Conservation (phyloP, 2,329 filamentous ascomycete species). For the Karstenula rhodostoma region DNA sequence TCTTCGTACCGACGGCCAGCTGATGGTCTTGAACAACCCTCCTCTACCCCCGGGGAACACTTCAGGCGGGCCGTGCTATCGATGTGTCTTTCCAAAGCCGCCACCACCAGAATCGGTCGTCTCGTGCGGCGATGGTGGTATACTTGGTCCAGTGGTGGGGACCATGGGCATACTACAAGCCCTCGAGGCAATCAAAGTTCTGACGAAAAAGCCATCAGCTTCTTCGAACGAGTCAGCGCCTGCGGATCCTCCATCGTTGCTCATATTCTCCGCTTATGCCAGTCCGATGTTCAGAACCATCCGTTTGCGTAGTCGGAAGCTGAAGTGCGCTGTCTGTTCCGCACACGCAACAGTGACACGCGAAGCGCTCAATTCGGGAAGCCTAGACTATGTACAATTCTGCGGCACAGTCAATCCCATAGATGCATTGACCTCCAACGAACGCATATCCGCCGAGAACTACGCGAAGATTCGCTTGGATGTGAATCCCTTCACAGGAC, state of each 20-base stretch:
- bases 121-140: conserved; percentile 91
- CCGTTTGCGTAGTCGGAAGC: conserved; percentile 72
- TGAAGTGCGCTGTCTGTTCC: conserved; percentile 80
- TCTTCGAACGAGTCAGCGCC: conserved; percentile 10
- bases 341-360: conserved; percentile 68
- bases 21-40: conserved; percentile 87
- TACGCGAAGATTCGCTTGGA: conserved; percentile 58
- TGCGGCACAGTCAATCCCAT: conserved; percentile 72
- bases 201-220: conserved; percentile 57
- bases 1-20: conserved; percentile 85
- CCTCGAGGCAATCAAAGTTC: conserved; percentile 85
- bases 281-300: conserved; percentile 74
- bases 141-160: conserved; percentile 90
- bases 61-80: conserved; percentile 83
- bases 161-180: conserved; percentile 94
- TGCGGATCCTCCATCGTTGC: conserved; percentile 51
- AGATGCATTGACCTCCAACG: conserved; percentile 65
- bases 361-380: conserved; percentile 68
- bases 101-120: conserved; percentile 83
- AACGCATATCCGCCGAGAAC: conserved; percentile 72
- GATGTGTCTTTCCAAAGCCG: conserved; percentile 89
- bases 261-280: conserved; percentile 65
- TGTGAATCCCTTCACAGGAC: conserved; percentile 45
- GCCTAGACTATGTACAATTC: conserved; percentile 84
- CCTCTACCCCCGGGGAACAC: conserved; percentile 65